A percentile compares a stretch with the other conserved stretches of the same genome.
Evolutionary conservation across 2,329 filamentous ascomycete genomes (phyloP).

Genomic region (Aspergillus thermomutatus): DNA sequence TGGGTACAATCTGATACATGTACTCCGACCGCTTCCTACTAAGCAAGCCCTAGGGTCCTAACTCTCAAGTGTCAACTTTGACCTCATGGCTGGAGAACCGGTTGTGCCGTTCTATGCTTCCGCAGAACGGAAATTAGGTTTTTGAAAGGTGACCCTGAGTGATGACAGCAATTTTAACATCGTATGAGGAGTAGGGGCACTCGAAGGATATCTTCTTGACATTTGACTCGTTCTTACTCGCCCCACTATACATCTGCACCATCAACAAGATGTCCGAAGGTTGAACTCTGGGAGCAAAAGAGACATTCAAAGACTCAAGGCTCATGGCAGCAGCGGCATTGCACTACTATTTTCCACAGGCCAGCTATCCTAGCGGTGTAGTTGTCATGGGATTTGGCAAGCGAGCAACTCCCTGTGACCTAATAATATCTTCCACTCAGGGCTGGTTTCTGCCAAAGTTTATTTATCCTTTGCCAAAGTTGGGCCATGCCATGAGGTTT

Average conservation of each 20-base stretch:
- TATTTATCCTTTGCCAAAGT: not conserved
- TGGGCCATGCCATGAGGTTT: not conserved
- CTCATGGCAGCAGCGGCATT: not conserved
- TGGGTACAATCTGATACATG: no score
- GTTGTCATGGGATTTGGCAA: not conserved
- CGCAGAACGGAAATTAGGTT: not conserved
- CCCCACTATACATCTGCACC: not conserved
- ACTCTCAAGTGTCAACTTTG: no score
- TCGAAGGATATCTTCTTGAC: not conserved
- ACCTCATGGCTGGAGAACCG: no score
- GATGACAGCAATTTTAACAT: not conserved
- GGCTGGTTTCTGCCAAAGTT: slow-evolving; percentile 4
- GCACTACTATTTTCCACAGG: not conserved
- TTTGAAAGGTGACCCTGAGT: no score
- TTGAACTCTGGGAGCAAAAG: not conserved
- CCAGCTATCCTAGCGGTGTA: not conserved
- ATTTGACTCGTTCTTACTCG: no score
- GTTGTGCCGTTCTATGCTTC: not conserved
- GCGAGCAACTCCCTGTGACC: not conserved
- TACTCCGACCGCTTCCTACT: no score
- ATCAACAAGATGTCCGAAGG: not conserved
- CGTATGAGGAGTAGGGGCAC: no score
- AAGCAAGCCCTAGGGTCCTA: no score
- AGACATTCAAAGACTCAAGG: not conserved
- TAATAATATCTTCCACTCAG: not conserved